These are phyloP conservation scores for Kodamaea kakaduensis DNA, from an alignment of 805 yeast genomes.

Conservation along the genomic window DNA sequence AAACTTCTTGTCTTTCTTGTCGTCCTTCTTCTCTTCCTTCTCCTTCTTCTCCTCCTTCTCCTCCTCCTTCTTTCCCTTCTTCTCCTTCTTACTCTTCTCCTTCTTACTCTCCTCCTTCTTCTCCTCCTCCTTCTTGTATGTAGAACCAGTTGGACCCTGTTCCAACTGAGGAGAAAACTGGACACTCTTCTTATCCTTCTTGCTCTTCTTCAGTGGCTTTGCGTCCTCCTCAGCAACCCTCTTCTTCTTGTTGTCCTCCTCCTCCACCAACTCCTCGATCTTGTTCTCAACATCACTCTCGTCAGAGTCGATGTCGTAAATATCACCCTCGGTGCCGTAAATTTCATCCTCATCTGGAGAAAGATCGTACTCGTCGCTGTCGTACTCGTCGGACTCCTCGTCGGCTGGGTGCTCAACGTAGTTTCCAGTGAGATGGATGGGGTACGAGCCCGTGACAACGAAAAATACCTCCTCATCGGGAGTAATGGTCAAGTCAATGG, in stretches of 20 bases:
- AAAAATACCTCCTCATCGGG: conserved; percentile 94
- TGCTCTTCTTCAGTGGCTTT: conserved; percentile 24
- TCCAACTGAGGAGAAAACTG: conserved; percentile 88
- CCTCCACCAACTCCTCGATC: conserved; percentile 70
- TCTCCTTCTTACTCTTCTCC: conserved; percentile 17
- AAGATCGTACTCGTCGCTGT: conserved; percentile 58
- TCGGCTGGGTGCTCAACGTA: conserved; percentile 94
- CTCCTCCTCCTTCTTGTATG: conserved; percentile 21
- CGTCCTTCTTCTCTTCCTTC: conserved; percentile 15
- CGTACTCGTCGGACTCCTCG: conserved; percentile 47
- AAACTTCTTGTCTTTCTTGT: conserved; percentile 45
- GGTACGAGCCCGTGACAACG: conserved; percentile 94
- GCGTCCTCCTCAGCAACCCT: conserved; percentile 31
- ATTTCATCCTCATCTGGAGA: conserved; percentile 77
- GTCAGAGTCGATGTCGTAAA: conserved; percentile 55
- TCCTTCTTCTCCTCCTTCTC: conserved; percentile 15
- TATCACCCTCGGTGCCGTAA: conserved; percentile 42
- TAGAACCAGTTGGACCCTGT: conserved; percentile 81
- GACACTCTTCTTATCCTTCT: conserved; percentile 60
- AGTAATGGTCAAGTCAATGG: conserved; percentile 81
- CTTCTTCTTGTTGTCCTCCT: conserved; percentile 45
- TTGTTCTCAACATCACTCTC: conserved; percentile 70
- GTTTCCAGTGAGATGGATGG: conserved; percentile 91
- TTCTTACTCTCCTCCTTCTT: conserved; percentile 18
- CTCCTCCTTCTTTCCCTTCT: conserved; percentile 24